Conservation (phyloP, 2,329 filamentous ascomycete genomes). For the Spiromastix sp. region DNA sequence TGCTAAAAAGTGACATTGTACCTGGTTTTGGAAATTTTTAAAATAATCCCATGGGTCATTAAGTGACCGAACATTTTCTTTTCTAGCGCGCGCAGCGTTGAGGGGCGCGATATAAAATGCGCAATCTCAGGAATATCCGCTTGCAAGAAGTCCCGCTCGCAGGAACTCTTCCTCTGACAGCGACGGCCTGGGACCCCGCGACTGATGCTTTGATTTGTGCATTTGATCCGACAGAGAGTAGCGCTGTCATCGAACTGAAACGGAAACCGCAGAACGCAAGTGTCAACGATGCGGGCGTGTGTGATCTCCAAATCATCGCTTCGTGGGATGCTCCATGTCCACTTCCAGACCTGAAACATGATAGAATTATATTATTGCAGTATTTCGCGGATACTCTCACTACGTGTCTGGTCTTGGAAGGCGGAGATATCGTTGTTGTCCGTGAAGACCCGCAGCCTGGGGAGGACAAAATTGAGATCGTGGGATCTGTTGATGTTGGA, state of each 20-base stretch:
- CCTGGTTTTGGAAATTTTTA: too few species aligned
- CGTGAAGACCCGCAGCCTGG: conserved; percentile 57
- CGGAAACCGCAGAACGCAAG: conserved; percentile 31
- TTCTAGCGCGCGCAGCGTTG: too few species aligned
- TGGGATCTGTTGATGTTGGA: conserved; percentile 86
- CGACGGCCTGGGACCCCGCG: conserved; percentile 75
- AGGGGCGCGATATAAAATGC: conserved; percentile 60
- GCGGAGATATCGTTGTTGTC: conserved; percentile 82
- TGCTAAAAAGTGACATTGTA: too few species aligned
- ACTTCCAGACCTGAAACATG: conserved; percentile 61
- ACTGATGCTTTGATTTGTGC: conserved; percentile 71
- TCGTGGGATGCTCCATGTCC: conserved; percentile 85
- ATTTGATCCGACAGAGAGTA: conserved; percentile 65
- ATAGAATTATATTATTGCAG: conserved; percentile 69
- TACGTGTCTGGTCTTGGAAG: conserved; percentile 73
- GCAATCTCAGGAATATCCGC: conserved; percentile 73
- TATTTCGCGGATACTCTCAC: conserved; percentile 72
- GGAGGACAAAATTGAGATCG: conserved; percentile 81
- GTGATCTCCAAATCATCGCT: conserved; percentile 48
- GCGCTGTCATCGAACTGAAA: conserved; percentile 63
- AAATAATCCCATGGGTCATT: too few species aligned
- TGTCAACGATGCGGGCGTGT: conserved; percentile 29
- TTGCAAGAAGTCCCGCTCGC: conserved; percentile 55
- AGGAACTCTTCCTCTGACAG: conserved; percentile 54
- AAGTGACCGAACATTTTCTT: too few species aligned